Percentiles rank a stretch among this genome's conserved stretches.
Conservation (phyloP, 495 filamentous ascomycete species). For the Penicillium waksmanii region DNA sequence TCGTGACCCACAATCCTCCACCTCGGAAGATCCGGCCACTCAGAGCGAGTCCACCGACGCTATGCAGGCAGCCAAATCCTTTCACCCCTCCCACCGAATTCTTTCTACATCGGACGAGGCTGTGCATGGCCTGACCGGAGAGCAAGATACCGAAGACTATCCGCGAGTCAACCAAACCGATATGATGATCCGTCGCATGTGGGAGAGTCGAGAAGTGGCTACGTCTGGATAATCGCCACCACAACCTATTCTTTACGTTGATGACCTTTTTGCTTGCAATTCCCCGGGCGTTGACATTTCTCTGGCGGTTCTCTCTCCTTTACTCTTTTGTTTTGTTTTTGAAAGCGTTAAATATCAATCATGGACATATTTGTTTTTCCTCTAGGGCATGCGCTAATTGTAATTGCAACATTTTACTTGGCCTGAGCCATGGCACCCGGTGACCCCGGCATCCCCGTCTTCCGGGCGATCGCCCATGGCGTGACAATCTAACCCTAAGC, state of each 20-base stretch:
- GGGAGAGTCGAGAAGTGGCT: conserved; percentile 52
- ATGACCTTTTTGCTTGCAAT: conserved; percentile 19
- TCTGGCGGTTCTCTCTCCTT: conserved; percentile 2
- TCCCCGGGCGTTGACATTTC: conserved; percentile 16
- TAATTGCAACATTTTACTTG: conserved; percentile 16
- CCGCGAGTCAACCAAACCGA: conserved; percentile 33
- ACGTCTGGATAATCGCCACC: conserved; percentile 31
- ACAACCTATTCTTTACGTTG: conserved; percentile 13
- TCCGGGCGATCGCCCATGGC: conserved; percentile 24
- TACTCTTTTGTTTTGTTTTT: neutral
- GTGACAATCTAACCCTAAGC: conserved; percentile 17
- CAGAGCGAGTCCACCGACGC: conserved; percentile 39
- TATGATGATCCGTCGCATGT: conserved; percentile 53
- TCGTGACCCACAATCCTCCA: conserved; percentile 29
- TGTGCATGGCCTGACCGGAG: conserved; percentile 22
- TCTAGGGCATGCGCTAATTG: conserved; percentile 1
- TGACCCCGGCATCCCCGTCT: conserved; percentile 12
- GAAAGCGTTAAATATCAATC: neutral
- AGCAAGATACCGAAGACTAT: conserved; percentile 33
- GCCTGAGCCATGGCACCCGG: conserved; percentile 15
- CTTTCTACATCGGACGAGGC: conserved; percentile 48
- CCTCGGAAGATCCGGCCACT: conserved; percentile 31
- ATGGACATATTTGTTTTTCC: conserved; percentile 7
- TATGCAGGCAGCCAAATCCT: conserved; percentile 26
- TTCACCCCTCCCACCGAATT: conserved; percentile 44